Evolutionary conservation across 2,329 filamentous ascomycete genomes (phyloP), one percentile per base, ranked within the genome.

Genomic region (Phialocephala sp.): DNA sequence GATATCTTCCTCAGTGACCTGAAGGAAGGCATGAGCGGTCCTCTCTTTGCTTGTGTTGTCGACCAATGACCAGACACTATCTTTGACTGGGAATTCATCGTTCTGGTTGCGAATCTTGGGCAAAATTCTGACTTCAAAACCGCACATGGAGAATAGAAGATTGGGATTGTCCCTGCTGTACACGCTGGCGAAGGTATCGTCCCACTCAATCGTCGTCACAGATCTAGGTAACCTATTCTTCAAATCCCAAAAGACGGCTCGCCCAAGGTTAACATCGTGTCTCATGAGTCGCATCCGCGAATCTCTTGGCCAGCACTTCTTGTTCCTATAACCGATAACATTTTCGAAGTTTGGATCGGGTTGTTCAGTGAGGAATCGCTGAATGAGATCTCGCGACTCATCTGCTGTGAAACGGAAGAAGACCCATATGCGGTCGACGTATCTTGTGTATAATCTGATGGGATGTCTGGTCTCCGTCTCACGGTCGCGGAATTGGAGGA

Each of bases 311-410:
- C 95, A 99, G 80, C 96, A 99, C 78, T 98, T 99, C 84, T 99
- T 99, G 80, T 97, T 99, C 82, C 92, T 94, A 80, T 98, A 99
- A 0, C 95, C 95, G 73, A 99, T 98, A 50, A 99, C 95, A 70
- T 99, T 99, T 77, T 99, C 95, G 71, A 99, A 99, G 76, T 99
- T 99, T 1, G 95, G 95, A 78, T 99, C 96, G 0, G 95, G 95
- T 76, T 99, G 94, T 77, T 99, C 96, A 0, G 96, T 99, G 72
- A 99, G 83, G 84, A 98, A 99, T 11, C 95, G 91, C 78, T 99
- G 95, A 66, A 99, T 99, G 56, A 99, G 84, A 74, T 99, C 95
- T 67, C 95, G 86, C 2, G 94, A 97, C 76, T 99, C 95, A 55
- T 99, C 95, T 0, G 94, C 94, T 3, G 87, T 90, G 78, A 99